Percentiles rank a stretch among this genome's conserved stretches.
phyloP scores from a whole-genome alignment of 2,329 filamentous ascomycete species.

The Penicillium sp. region DNA sequence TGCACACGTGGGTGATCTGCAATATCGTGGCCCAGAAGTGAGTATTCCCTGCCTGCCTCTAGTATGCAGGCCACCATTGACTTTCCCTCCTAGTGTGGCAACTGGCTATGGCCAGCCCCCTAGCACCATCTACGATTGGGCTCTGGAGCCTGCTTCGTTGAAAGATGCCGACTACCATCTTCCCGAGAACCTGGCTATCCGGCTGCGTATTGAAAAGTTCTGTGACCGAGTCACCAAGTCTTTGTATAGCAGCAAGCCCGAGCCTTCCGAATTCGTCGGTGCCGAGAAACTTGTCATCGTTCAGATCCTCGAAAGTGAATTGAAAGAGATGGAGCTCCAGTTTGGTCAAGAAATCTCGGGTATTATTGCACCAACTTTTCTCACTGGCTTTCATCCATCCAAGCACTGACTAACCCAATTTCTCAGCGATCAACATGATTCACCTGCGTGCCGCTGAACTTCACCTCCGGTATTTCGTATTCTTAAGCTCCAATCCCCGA shows the following conservation, averaged over 20 bases:
- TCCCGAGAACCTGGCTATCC: slow-evolving; percentile 54
- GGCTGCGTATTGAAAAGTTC: slow-evolving; percentile 61
- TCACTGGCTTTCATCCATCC: neutral
- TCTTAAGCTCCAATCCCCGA: slow-evolving; percentile 49
- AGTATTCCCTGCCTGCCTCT: slow-evolving; percentile 24
- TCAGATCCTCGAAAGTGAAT: slow-evolving; percentile 49
- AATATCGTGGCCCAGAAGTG: slow-evolving; percentile 70
- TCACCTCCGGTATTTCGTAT: slow-evolving; percentile 52
- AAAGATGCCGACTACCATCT: slow-evolving; percentile 52
- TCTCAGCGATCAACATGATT: slow-evolving; percentile 49
- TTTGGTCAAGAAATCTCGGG: slow-evolving; percentile 44
- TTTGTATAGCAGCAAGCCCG: slow-evolving; percentile 60
- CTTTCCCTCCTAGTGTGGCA: slow-evolving; percentile 53
- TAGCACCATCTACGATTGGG: slow-evolving; percentile 63
- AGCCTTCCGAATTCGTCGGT: slow-evolving; percentile 53
- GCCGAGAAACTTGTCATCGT: slow-evolving; percentile 49
- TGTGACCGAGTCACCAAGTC: slow-evolving; percentile 61
- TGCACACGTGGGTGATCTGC: slow-evolving; percentile 68
- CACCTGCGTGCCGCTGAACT: slow-evolving; percentile 51
- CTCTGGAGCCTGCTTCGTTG: slow-evolving; percentile 51
- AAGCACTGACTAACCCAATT: slow-evolving; percentile 9
- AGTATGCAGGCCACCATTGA: slow-evolving; percentile 10
- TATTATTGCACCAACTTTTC: slow-evolving; percentile 16
- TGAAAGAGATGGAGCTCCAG: slow-evolving; percentile 58
- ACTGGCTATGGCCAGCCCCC: slow-evolving; percentile 68